Evolutionary conservation across 768 basidiomycete genomes (phyloP), one percentile per base, ranked within the genome.

Genomic region (Mycena maculata): DNA sequence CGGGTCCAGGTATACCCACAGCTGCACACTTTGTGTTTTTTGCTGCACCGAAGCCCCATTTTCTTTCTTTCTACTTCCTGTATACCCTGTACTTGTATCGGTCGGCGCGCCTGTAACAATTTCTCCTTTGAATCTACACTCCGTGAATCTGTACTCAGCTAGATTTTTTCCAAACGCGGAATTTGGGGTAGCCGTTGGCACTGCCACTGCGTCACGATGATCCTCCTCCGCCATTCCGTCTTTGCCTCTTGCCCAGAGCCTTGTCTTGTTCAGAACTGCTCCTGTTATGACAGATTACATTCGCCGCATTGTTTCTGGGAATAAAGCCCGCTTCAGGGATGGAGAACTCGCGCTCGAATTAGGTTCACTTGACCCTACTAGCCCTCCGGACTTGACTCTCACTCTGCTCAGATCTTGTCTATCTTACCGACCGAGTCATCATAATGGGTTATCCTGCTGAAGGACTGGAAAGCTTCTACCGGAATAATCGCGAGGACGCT

Each of bases 361-460:
- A n/a, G 52, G 52, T 53, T 31, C 4, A 30, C 30, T 6, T 13
- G 12, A 15, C 27, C 28, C 7, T 42, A 15, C 47, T n/a, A n/a
- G 13, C 12, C 30, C 31, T 45, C 55, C 33, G 3, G 16, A 39
- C 36, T 22, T 16, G 27, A 20, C 31, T 30, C 30, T 31, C 79
- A n/a, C 23, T 18, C 28, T 22, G 80, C 36, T 11, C 16, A 53
- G 89, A 90, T 70, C 80, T 92, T 6, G 87, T 86, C 27, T 89
- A 90, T 79, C 85, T 94, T 8, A 94, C 92, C 0, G 89, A 92
- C 71, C 84, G 84, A 54, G 79, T 94, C 68, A 89, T 93, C 52
- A 88, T 91, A 65, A 91, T 91, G 90, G 95, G 95, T 23, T 95
- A 91, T 76, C 95, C 95, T 0, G 93, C 95, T 0, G 78, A 83